Conservation (phyloP, 257 asterid genomes). For the Capsicum chinense region DNA sequence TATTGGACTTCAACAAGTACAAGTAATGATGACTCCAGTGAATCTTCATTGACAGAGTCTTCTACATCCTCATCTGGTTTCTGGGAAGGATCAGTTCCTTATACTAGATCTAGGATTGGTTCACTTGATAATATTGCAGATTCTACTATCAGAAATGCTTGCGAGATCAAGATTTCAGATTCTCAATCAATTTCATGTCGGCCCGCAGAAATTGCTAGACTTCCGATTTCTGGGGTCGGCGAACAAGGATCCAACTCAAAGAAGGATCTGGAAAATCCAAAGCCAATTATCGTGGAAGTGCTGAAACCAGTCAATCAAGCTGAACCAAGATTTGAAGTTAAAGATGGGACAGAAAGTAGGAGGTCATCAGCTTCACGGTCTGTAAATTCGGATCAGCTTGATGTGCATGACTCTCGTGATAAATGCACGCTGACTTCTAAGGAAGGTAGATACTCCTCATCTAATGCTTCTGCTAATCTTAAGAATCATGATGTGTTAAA, state of each 20-base stretch:
- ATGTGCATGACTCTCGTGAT: slow-evolving; percentile 25
- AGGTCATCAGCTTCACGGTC: slow-evolving; percentile 37
- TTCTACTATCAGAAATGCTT: slow-evolving; percentile 36
- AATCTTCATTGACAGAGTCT: slow-evolving; percentile 53
- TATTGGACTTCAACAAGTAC: slow-evolving; percentile 46
- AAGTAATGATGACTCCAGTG: slow-evolving; percentile 44
- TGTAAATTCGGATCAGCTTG: slow-evolving; percentile 35
- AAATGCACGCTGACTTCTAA: slow-evolving; percentile 28
- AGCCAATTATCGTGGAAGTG: slow-evolving; percentile 33
- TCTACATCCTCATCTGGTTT: slow-evolving; percentile 67
- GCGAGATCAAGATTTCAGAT: slow-evolving; percentile 38
- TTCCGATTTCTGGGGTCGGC: slow-evolving; percentile 30
- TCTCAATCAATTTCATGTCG: slow-evolving; percentile 32
- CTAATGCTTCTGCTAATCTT: slow-evolving; percentile 28
- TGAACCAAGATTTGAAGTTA: slow-evolving; percentile 36
- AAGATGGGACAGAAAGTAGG: slow-evolving; percentile 37
- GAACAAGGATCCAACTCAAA: slow-evolving; percentile 36
- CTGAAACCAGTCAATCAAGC: slow-evolving; percentile 37
- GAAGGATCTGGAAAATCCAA: slow-evolving; percentile 36
- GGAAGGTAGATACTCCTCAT: slow-evolving; percentile 38
- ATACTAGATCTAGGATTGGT: slow-evolving; percentile 46
- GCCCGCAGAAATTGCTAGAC: slow-evolving; percentile 38
- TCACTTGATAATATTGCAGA: slow-evolving; percentile 35
- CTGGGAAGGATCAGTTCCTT: slow-evolving; percentile 64
- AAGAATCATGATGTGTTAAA: slow-evolving; percentile 35